Evolutionary conservation across 1,284 basidiomycete genomes (phyloP).

Genomic region (Cryptococcus sp.): DNA sequence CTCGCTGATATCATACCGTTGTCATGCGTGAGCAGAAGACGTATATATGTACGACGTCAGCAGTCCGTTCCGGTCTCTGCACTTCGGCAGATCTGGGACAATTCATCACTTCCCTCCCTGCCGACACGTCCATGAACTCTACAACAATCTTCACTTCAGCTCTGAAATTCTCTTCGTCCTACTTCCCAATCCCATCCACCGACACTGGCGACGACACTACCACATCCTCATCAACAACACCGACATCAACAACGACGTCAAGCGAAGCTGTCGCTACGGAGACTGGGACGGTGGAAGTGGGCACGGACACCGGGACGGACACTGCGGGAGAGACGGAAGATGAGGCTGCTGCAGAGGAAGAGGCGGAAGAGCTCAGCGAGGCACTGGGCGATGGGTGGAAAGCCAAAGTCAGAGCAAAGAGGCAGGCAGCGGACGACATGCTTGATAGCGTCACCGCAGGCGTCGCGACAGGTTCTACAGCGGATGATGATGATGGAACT

Average conservation of each 20-base stretch:
- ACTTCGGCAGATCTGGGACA: conserved; percentile 67
- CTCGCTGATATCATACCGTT: conserved; percentile 5
- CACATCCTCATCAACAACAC: conserved; percentile 1
- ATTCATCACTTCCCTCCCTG: conserved; percentile 77
- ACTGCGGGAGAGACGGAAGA: conserved; percentile 18
- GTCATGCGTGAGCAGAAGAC: conserved; percentile 67
- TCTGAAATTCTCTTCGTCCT: conserved; percentile 40
- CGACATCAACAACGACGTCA: conserved; percentile 7
- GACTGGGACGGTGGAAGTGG: background rate
- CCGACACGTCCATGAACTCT: conserved; percentile 62
- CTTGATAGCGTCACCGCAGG: conserved; percentile 6
- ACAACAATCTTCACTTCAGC: conserved; percentile 60
- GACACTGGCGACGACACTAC: conserved; percentile 11
- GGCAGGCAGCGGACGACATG: conserved; percentile 20
- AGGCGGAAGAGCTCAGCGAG: conserved; percentile 7
- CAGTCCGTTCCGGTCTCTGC: conserved; percentile 70
- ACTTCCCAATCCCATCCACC: conserved; percentile 15
- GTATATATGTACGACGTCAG: conserved; percentile 69
- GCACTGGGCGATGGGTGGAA: conserved; percentile 7
- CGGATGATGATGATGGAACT: background rate
- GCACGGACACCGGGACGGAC: conserved; percentile 9
- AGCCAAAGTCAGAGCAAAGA: conserved; percentile 4
- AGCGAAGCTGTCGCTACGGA: conserved; percentile 2
- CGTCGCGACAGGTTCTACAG: background rate
- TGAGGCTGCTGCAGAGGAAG: conserved; percentile 4